Conservation (phyloP, 768 basidiomycete species). For the Ramaria rubella region DNA sequence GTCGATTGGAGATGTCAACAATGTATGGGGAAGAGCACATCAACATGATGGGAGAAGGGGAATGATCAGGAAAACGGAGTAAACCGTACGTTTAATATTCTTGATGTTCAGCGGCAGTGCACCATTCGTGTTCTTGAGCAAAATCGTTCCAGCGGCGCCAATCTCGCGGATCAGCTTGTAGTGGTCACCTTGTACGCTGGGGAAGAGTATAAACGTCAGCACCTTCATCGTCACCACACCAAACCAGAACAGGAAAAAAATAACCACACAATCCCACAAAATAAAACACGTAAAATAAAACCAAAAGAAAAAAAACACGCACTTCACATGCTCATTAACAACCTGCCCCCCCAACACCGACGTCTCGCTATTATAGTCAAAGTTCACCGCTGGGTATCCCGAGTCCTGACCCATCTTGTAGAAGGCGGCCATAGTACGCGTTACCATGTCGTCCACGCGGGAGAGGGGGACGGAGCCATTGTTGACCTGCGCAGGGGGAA, state of each 20-base stretch:
- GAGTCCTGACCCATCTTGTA: slow-evolving; percentile 27
- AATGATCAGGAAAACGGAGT: not conserved
- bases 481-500: slow-evolving; percentile 58
- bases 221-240: too few relatives aligned
- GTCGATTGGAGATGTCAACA: not conserved
- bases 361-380: slow-evolving; percentile 22
- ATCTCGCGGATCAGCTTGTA: slow-evolving; percentile 34
- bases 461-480: slow-evolving; percentile 64
- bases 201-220: too few relatives aligned
- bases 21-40: not conserved
- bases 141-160: slow-evolving; percentile 49
- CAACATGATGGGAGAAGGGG: not conserved
- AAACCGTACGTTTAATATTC: slow-evolving; percentile 3
- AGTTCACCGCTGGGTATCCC: slow-evolving; percentile 30
- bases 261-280: too few relatives aligned
- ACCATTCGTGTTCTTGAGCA: slow-evolving; percentile 40
- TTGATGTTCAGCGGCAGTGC: slow-evolving; percentile 24
- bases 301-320: not conserved
- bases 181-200: not conserved
- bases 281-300: not conserved
- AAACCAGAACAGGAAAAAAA: not conserved
- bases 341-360: slow-evolving; percentile 8
- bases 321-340: slow-evolving; percentile 25
- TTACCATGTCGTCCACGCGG: slow-evolving; percentile 73
- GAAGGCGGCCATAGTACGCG: slow-evolving; percentile 27